Evolutionary conservation across 2,329 filamentous ascomycete genomes (phyloP).

Genomic region (Ceratocystis lukuohia): DNA sequence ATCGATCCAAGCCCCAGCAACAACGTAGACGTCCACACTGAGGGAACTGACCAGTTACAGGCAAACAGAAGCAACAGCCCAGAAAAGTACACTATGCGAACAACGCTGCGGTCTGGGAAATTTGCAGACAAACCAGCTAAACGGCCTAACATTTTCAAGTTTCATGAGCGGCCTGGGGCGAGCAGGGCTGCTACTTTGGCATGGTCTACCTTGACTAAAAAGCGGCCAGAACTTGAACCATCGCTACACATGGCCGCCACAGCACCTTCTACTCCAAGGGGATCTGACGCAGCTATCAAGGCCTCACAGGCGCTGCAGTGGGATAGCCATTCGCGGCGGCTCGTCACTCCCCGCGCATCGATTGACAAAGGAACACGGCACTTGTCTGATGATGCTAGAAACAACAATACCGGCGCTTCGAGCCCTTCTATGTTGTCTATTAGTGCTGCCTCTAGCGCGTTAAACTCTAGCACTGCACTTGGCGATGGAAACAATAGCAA

Average conservation of each 20-base stretch:
- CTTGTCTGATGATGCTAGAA: conserved; percentile 25
- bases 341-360: conserved; percentile 28
- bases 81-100: conserved; percentile 49
- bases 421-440: conserved; percentile 38
- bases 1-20: background rate
- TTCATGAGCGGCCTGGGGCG: conserved; percentile 29
- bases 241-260: conserved; percentile 21
- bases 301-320: conserved; percentile 32
- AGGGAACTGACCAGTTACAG: background rate
- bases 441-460: conserved; percentile 43
- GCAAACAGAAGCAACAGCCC: conserved; percentile 38
- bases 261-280: conserved; percentile 22
- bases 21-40: background rate
- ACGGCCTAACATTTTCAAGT: conserved; percentile 25
- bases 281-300: conserved; percentile 20
- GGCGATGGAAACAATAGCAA: conserved; percentile 8
- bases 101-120: conserved; percentile 42
- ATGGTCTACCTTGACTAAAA: conserved; percentile 34
- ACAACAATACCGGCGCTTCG: conserved; percentile 30
- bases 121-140: conserved; percentile 32
- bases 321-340: conserved; percentile 42
- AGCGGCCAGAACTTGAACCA: conserved; percentile 24
- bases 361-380: conserved; percentile 20
- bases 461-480: conserved; percentile 26
- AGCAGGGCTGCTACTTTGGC: conserved; percentile 52